Evolutionary conservation across 1,284 basidiomycete species (phyloP).

Genomic region (Coriolopsis trogii): DNA sequence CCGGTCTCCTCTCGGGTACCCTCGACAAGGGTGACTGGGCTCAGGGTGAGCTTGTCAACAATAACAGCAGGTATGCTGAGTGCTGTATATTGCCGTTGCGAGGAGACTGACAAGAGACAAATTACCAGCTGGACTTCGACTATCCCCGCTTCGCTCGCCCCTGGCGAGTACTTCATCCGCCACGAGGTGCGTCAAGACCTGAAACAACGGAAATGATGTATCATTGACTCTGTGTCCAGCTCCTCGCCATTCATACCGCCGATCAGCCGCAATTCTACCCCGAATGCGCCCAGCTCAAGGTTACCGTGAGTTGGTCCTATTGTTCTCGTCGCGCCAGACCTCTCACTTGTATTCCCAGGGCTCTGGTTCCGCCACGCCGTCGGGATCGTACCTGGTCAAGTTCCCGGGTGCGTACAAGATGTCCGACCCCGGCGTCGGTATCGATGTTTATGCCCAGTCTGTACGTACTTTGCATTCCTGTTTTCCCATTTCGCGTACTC

Average conservation of each 20-base stretch:
- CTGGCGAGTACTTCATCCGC: slow-evolving; percentile 42
- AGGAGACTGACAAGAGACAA: neutral
- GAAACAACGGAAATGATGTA: neutral
- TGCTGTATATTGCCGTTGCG: neutral
- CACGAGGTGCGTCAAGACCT: slow-evolving; percentile 32
- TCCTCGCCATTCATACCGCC: slow-evolving; percentile 37
- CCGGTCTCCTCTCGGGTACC: slow-evolving; percentile 40
- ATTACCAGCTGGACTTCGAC: slow-evolving; percentile 37
- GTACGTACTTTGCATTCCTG: slow-evolving; percentile 1
- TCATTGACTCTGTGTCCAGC: slow-evolving; percentile 12
- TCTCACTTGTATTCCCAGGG: slow-evolving; percentile 16
- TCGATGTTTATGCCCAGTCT: slow-evolving; percentile 38
- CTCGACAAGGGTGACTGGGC: slow-evolving; percentile 37
- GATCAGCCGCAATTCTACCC: slow-evolving; percentile 43
- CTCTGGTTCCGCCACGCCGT: slow-evolving; percentile 35
- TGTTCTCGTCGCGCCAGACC: neutral
- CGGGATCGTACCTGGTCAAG: slow-evolving; percentile 36
- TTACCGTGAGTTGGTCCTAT: slow-evolving; percentile 35
- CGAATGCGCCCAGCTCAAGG: slow-evolving; percentile 41
- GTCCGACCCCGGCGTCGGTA: slow-evolving; percentile 39
- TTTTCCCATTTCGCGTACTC: too few relatives aligned
- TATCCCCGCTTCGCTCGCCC: slow-evolving; percentile 38
- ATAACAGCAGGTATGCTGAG: slow-evolving; percentile 32
- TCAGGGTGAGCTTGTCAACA: slow-evolving; percentile 37
- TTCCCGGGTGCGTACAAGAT: slow-evolving; percentile 41